Evolutionary conservation across 805 yeast genomes (phyloP), one percentile per base, ranked within the genome.

Genomic region (Hanseniaspora mollemarum): DNA sequence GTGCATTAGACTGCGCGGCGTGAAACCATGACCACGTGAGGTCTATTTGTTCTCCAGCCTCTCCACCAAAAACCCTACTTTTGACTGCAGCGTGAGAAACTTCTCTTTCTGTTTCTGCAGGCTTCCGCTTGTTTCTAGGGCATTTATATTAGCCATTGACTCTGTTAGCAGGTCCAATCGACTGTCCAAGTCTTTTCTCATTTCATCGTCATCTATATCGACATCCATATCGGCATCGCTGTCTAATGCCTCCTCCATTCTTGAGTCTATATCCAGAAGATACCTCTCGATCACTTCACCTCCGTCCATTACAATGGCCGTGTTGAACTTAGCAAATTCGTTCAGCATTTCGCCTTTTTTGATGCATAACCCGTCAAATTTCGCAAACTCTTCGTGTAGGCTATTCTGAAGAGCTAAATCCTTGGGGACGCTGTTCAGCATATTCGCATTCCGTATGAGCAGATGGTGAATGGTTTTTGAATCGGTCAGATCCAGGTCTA

Each of bases 291-390:
- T 21, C 4, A 37, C 13, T 4, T 22, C 15, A n/a, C 28, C 8
- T 16, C 28, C 41, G n/a, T 6, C 6, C n/a, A 31, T 22, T 22
- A 8, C 25, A 4, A 22, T 19, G 22, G 39, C 6, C 19, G 21
- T 19, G 8, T 39, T 45, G 9, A 29, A 26, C 3, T 28, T 12
- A 2, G 10, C 16, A 10, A 31, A 32, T 22, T 38, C n/a, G 3
- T 21, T 31, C 5, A 39, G n/a, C 15, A 38, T 21, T 10, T 38
- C 39, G 15, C 44, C 39, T 39, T 46, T 46, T n/a, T 16, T 24
- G 16, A 39, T 31, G 25, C 44, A 46, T 7, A 39, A n/a, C 13
- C 24, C 39, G 39, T 46, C 50, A 31, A 46, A 46, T 6, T 22
- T 25, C 15, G 29, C 15, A 42, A 46, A 29, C 18, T 38, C 39